Evolutionary conservation across 2,329 filamentous ascomycete genomes (phyloP).

Genomic region (Apiospora saccharicola): DNA sequence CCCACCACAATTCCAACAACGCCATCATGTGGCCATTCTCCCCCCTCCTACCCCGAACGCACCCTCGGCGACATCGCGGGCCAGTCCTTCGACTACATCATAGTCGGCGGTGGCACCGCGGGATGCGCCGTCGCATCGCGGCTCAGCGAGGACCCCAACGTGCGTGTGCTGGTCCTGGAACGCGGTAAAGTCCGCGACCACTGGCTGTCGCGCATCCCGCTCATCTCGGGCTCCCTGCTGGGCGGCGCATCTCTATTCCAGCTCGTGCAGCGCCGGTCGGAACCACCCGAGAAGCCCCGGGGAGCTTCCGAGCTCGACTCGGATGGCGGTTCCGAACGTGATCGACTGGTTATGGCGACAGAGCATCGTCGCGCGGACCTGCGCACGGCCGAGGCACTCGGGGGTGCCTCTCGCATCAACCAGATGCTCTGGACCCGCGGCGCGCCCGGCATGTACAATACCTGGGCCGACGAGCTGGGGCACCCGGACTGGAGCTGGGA

Average conservation of each 20-base stretch:
- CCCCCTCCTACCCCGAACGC: conserved; percentile 24
- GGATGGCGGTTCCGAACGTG: neutral
- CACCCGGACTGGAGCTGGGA: conserved; percentile 29
- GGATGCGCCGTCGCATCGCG: conserved; percentile 27
- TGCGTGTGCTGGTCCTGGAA: conserved; percentile 27
- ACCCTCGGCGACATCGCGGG: conserved; percentile 21
- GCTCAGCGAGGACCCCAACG: conserved; percentile 27
- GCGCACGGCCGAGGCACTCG: conserved; percentile 35
- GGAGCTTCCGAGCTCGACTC: neutral
- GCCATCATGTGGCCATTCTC: conserved; percentile 28
- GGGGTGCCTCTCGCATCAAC: conserved; percentile 39
- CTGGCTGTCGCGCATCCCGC: conserved; percentile 28
- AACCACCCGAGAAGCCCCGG: conserved; percentile 19
- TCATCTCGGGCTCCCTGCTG: conserved; percentile 25
- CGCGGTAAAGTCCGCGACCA: conserved; percentile 26
- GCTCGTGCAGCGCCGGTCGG: conserved; percentile 21
- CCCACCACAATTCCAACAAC: neutral
- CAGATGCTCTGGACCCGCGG: conserved; percentile 41
- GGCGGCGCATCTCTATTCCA: conserved; percentile 24
- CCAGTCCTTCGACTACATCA: conserved; percentile 30
- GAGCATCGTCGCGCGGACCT: conserved; percentile 23
- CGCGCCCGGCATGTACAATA: conserved; percentile 36
- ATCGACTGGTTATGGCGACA: too few relatives aligned
- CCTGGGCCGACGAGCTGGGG: conserved; percentile 34
- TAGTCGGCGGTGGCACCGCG: conserved; percentile 29